Evolutionary conservation across 2,329 filamentous ascomycete genomes (phyloP).

Genomic region (Fonsecaea monophora): DNA sequence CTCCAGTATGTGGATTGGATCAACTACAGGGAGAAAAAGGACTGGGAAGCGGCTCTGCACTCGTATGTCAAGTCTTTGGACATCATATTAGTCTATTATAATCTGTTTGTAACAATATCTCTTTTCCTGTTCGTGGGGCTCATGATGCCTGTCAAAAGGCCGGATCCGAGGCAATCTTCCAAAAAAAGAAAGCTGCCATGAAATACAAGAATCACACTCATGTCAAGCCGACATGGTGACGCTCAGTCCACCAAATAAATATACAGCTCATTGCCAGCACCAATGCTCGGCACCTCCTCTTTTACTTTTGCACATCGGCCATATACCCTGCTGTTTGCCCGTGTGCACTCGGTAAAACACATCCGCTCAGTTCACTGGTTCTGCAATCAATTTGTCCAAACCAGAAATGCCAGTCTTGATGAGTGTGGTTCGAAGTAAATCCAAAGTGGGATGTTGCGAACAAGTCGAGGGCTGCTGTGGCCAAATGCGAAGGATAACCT

Average conservation of each 20-base stretch:
- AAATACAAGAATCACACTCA: not conserved
- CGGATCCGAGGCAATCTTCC: conserved; percentile 4
- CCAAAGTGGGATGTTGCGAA: not conserved
- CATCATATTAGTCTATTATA: conserved; percentile 5
- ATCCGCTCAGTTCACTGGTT: not conserved
- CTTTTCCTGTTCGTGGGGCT: conserved; percentile 16
- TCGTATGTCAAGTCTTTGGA: not conserved
- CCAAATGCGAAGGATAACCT: not conserved
- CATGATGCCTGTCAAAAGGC: conserved; percentile 7
- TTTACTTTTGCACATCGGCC: not conserved
- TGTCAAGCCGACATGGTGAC: not conserved
- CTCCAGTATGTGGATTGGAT: not conserved
- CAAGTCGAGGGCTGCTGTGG: not conserved
- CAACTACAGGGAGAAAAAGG: not conserved
- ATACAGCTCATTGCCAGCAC: not conserved
- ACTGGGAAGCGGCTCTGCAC: too few relatives aligned
- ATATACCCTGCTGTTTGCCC: not conserved
- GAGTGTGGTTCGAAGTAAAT: not conserved
- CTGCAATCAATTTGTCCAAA: not conserved
- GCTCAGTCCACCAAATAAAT: not conserved
- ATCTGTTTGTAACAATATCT: conserved; percentile 11
- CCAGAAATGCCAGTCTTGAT: not conserved
- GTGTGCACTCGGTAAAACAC: not conserved
- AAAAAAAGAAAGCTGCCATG: not conserved
- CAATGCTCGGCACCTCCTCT: not conserved